These are phyloP conservation scores for Wickerhamomyces pijperi DNA, from an alignment of 805 yeast species.

Conservation along the genomic window DNA sequence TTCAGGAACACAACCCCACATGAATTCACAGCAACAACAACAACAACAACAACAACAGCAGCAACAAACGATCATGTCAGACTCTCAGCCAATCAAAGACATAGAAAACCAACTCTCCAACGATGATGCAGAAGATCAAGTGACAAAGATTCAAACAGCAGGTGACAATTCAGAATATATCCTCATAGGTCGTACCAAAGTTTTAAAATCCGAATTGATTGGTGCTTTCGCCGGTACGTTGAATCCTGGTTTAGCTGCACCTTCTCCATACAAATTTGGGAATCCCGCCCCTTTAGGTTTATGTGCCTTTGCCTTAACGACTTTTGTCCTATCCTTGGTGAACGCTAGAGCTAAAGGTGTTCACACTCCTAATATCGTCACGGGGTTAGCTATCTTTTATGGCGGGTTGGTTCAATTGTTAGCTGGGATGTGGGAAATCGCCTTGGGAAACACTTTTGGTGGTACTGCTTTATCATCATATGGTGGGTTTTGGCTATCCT, in stretches of 20 bases:
- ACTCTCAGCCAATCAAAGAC: not conserved
- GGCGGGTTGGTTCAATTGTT: constrained; percentile 51
- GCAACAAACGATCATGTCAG: no score
- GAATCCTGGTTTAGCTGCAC: constrained; percentile 55
- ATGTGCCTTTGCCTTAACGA: constrained; percentile 50
- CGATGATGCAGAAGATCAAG: constrained; percentile 6
- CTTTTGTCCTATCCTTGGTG: constrained; percentile 45
- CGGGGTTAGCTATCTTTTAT: constrained; percentile 48
- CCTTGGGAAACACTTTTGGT: constrained; percentile 56
- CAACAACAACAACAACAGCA: no score
- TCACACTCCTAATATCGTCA: constrained; percentile 38
- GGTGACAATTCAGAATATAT: constrained; percentile 52
- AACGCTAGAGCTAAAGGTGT: constrained; percentile 47
- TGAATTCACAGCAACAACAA: no score
- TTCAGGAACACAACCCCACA: no score
- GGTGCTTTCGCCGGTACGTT: constrained; percentile 77
- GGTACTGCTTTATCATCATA: constrained; percentile 50
- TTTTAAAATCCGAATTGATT: constrained; percentile 45
- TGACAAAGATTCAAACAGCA: constrained; percentile 21
- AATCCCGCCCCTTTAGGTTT: constrained; percentile 61
- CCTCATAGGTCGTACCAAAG: constrained; percentile 62
- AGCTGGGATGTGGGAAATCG: constrained; percentile 61
- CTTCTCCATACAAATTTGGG: constrained; percentile 48
- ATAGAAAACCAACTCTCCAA: not conserved
- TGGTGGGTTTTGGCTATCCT: constrained; percentile 66